These are phyloP conservation scores for Eucalyptus rudis DNA, from an alignment of 345 rosid species.

Conservation along the genomic window DNA sequence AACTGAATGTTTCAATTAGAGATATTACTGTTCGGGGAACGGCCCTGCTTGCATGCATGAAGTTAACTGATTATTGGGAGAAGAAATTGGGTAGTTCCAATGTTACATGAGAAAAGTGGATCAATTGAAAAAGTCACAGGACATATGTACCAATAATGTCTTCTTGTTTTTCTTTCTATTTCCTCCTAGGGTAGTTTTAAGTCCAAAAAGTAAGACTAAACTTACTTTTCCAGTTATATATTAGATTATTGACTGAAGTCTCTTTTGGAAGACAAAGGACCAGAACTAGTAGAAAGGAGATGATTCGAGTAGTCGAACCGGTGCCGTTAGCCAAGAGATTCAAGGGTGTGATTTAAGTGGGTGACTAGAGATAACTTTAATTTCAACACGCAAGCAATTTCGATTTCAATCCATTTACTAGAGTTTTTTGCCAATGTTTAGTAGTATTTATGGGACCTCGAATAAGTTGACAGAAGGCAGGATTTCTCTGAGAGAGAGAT, in stretches of 20 bases:
- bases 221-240: background rate
- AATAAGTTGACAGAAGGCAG: background rate
- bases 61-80: background rate
- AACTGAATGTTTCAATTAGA: background rate
- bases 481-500: background rate
- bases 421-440: background rate
- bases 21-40: no score
- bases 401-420: background rate
- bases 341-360: rapidly evolving
- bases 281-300: background rate
- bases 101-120: background rate
- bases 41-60: no score
- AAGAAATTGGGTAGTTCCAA: background rate
- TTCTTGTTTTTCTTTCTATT: background rate
- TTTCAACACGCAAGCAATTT: background rate
- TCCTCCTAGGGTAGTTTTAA: background rate
- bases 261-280: background rate
- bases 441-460: background rate
- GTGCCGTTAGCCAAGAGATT: background rate
- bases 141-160: background rate
- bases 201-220: background rate
- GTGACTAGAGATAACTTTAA: background rate
- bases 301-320: background rate
- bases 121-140: background rate
- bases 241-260: background rate